Base-by-base conservation (phyloP, 257 asterid species). In the Ehretia macrophylla region DNA sequence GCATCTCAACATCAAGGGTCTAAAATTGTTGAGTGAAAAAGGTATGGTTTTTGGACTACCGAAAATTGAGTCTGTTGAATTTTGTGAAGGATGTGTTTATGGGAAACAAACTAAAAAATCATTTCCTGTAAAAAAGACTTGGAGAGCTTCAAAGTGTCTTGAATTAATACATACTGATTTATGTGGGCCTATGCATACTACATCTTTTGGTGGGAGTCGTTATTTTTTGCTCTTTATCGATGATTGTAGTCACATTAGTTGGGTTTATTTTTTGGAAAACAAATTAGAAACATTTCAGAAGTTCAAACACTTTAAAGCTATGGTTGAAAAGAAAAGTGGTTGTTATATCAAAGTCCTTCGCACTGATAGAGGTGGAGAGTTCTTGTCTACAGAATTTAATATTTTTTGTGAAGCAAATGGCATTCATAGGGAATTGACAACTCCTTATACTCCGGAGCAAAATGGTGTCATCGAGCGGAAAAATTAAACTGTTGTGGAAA, bases 231-330 rank as follows among this genome's bases (percentile, higher is more conserved):
- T 46, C 0, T 55, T 64, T 11, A 65, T 8, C 19, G 51, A 65
- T 49, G 58, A 65, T 56, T 20, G 10, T 5, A 64, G 49, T 18
- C 40, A 11, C 17, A 32, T 42, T 68, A 55, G 65, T 47, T 63
- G 66, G 66, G 65, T 58, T 1, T 63, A 50, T 49, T 58, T 69
- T n/a, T 1, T 56, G 20, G 4, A 40, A 20, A 4, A 18, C 3
- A 70, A 62, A 14, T 50, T 46, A 0, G 51, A 69, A 50, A 4
- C 56, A 0, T 56, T 63, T 51, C 59, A 47, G 10, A n/a, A 27
- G 1, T 63, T 70, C 19, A 40, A 23, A 8, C 17, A 23, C 3
- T 70, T 57, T 10, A 58, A 50, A 13, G 45, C n/a, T 5, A 1
- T 11, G 1, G 56, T 46, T 0, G 51, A 62, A 17, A 40, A 18